These are phyloP conservation scores for Musa itinerans DNA, from an alignment of 176 grass and related monocot species.

Conservation along the genomic window DNA sequence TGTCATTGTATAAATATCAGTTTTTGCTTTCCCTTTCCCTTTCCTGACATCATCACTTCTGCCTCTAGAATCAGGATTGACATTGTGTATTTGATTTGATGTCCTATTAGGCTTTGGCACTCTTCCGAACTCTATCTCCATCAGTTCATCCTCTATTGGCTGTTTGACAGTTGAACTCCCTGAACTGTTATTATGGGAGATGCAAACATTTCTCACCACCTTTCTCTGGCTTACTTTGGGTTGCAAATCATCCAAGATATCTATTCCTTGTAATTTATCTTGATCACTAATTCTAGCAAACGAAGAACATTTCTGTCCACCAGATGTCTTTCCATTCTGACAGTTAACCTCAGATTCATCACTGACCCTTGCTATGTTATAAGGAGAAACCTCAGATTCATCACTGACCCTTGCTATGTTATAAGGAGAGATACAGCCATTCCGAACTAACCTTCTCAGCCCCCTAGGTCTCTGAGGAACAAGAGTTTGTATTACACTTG, in stretches of 20 bases:
- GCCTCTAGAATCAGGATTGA: neutral
- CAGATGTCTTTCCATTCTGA: neutral
- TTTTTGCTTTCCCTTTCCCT: neutral
- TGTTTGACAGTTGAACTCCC: neutral
- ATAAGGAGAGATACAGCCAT: slow-evolving; percentile 4
- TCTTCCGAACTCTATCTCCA: neutral
- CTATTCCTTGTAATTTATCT: neutral
- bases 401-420: neutral
- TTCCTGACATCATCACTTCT: neutral
- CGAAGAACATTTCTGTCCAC: neutral
- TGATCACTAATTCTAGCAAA: neutral
- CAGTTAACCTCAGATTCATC: neutral
- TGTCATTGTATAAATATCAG: neutral
- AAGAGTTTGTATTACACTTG: neutral
- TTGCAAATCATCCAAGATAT: neutral
- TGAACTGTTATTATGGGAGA: neutral
- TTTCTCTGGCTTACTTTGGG: neutral
- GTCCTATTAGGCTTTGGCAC: neutral
- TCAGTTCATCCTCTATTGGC: neutral
- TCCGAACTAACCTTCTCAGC: neutral
- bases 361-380: neutral
- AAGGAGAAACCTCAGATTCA: too few relatives aligned
- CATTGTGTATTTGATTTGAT: neutral
- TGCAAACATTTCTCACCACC: neutral
- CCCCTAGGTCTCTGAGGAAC: neutral